These are phyloP conservation scores for Wickerhamomyces strasburgensis DNA, from an alignment of 805 yeast genomes.

Conservation along the genomic window DNA sequence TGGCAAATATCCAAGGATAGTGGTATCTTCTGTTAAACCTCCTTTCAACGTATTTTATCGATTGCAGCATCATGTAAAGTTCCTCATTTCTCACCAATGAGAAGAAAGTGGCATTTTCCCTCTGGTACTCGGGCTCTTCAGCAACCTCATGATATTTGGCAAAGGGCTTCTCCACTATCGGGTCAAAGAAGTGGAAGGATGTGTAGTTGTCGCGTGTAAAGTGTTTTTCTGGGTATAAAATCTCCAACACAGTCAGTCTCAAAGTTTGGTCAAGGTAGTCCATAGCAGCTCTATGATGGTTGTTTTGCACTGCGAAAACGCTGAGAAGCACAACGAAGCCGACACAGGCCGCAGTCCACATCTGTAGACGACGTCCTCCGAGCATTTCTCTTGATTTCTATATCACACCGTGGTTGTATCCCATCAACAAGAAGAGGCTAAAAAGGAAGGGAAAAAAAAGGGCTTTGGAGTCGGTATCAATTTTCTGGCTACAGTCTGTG, in stretches of 20 bases:
- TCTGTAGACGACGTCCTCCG: slow-evolving; percentile 2
- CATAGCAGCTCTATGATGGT: slow-evolving; percentile 20
- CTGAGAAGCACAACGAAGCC: slow-evolving; percentile 4
- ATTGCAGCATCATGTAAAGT: slow-evolving; percentile 47
- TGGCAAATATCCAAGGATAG: slow-evolving; percentile 76
- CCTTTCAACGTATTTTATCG: slow-evolving; percentile 60
- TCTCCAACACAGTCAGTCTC: slow-evolving; percentile 19
- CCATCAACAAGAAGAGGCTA: no score
- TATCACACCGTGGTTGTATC: background rate
- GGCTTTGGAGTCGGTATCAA: no score
- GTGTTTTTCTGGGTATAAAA: slow-evolving; percentile 22
- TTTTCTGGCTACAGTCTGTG: no score
- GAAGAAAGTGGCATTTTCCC: slow-evolving; percentile 61
- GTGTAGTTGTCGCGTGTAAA: slow-evolving; percentile 21
- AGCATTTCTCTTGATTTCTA: slow-evolving; percentile 1
- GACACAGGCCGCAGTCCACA: background rate
- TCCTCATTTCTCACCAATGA: slow-evolving; percentile 69
- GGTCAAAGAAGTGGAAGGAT: slow-evolving; percentile 14
- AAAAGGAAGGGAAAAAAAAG: no score
- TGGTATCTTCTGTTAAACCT: slow-evolving; percentile 56
- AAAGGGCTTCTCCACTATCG: slow-evolving; percentile 6
- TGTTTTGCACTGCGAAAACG: slow-evolving; percentile 10
- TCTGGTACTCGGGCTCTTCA: slow-evolving; percentile 25
- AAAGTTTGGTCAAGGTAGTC: slow-evolving; percentile 17
- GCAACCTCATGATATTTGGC: slow-evolving; percentile 8